These are phyloP conservation scores for Cladosporium colombiae DNA, from an alignment of 2,329 filamentous ascomycete species.

Conservation along the genomic window DNA sequence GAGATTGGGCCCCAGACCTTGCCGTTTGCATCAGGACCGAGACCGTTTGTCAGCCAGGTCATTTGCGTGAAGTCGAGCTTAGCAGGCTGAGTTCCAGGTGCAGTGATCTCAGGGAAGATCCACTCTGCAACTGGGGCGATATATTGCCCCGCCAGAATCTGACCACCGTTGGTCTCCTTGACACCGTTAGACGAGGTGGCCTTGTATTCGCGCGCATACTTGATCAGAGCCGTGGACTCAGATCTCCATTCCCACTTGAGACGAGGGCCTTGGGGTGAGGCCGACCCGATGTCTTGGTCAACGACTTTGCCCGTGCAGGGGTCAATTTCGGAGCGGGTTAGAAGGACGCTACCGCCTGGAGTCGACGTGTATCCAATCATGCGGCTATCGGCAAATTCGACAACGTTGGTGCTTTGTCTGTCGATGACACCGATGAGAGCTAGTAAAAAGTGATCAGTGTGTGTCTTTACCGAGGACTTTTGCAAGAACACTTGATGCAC, in stretches of 20 bases:
- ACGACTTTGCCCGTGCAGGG: conserved; percentile 45
- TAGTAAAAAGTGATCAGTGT: neutral
- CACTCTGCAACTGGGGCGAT: too few relatives aligned
- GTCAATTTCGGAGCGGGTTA: conserved; percentile 46
- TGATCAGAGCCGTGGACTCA: conserved; percentile 29
- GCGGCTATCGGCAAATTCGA: conserved; percentile 40
- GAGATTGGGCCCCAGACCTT: conserved; percentile 42
- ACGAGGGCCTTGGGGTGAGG: conserved; percentile 30
- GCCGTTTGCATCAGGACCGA: conserved; percentile 33
- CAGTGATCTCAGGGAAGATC: conserved; percentile 46
- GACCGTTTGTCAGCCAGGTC: conserved; percentile 34
- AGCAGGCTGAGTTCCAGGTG: conserved; percentile 39
- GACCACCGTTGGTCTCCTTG: conserved; percentile 37
- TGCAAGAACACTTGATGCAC: neutral
- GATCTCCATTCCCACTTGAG: conserved; percentile 39
- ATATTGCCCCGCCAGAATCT: conserved; percentile 46
- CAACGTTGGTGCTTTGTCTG: conserved; percentile 32
- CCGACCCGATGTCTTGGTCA: conserved; percentile 40
- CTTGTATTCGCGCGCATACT: conserved; percentile 47
- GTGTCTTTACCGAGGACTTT: neutral
- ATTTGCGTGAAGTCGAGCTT: conserved; percentile 42
- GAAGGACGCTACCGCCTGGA: conserved; percentile 38
- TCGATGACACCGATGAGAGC: conserved; percentile 45
- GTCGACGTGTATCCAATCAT: conserved; percentile 43
- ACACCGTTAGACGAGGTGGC: conserved; percentile 39